Evolutionary conservation across 2,329 filamentous ascomycete species (phyloP).

Genomic region (Trichophyton equinum): DNA sequence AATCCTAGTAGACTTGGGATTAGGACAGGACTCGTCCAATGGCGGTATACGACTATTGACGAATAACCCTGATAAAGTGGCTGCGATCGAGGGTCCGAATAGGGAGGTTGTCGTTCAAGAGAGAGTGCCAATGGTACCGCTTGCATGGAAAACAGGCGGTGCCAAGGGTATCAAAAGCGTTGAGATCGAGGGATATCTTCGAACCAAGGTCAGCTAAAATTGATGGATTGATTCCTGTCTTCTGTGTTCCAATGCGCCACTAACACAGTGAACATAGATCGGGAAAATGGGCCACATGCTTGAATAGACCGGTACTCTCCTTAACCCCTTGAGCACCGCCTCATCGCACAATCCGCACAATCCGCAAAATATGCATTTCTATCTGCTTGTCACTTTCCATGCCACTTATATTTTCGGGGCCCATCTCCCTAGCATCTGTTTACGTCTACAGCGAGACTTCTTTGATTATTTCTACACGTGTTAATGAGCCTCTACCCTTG

Average conservation of each 20-base stretch:
- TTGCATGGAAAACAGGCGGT: slow-evolving; percentile 74
- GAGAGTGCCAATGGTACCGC: slow-evolving; percentile 84
- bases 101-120: slow-evolving; percentile 79
- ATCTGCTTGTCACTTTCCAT: neutral
- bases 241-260: neutral
- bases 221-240: neutral
- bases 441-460: neutral
- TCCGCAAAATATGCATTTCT: no score
- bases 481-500: neutral
- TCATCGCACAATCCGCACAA: neutral
- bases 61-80: slow-evolving; percentile 95
- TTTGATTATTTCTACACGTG: neutral
- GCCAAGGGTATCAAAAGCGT: slow-evolving; percentile 69
- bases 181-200: slow-evolving; percentile 87
- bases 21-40: slow-evolving; percentile 49
- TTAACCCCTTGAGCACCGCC: neutral
- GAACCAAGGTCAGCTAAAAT: slow-evolving; percentile 62
- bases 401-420: neutral
- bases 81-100: slow-evolving; percentile 83
- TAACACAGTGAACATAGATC: slow-evolving; percentile 42
- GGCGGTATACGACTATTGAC: slow-evolving; percentile 63
- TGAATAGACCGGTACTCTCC: slow-evolving; percentile 19
- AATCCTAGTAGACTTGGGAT: slow-evolving; percentile 76
- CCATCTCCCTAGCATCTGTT: neutral
- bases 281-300: slow-evolving; percentile 78